Percentiles rank a stretch among this genome's conserved stretches.
Evolutionary conservation across 805 yeast genomes (phyloP).

Genomic region (Ogataea angusta): DNA sequence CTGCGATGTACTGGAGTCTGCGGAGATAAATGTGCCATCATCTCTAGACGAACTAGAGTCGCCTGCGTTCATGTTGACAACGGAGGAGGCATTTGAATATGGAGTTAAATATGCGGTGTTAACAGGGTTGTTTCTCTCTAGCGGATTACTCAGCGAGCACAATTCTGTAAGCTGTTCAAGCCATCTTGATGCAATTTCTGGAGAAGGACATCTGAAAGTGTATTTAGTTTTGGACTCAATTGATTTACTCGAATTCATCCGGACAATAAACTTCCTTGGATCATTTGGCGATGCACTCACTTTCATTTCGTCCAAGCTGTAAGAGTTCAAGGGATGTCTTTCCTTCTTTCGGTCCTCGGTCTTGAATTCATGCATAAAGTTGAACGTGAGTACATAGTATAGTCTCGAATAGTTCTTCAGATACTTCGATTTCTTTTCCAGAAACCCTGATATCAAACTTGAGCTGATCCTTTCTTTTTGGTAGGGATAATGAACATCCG

Average conservation of each 20-base stretch:
- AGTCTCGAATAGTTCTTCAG: slow-evolving; percentile 58
- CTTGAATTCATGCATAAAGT: slow-evolving; percentile 65
- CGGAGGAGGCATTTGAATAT: slow-evolving; percentile 10
- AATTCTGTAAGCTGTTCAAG: slow-evolving; percentile 51
- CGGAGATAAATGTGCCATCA: slow-evolving; percentile 13
- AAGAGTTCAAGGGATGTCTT: slow-evolving; percentile 41
- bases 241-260: slow-evolving; percentile 32
- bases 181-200: slow-evolving; percentile 50
- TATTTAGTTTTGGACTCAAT: slow-evolving; percentile 26
- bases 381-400: slow-evolving; percentile 66
- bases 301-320: slow-evolving; percentile 34
- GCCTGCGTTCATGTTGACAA: slow-evolving; percentile 2
- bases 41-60: slow-evolving; percentile 13
- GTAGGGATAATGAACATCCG: slow-evolving; percentile 52
- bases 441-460: slow-evolving; percentile 55
- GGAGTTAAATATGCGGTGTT: slow-evolving; percentile 16
- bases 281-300: slow-evolving; percentile 35
- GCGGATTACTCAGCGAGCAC: slow-evolving; percentile 43
- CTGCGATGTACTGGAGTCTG: slow-evolving; percentile 5
- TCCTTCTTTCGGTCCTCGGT: slow-evolving; percentile 54
- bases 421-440: slow-evolving; percentile 60
- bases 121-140: slow-evolving; percentile 49
- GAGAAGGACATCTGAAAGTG: slow-evolving; percentile 43
- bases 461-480: slow-evolving; percentile 49
- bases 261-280: slow-evolving; percentile 36